Percentiles rank a stretch among this genome's conserved stretches.
These are phyloP conservation scores for Lactarius sanguifluus DNA, from an alignment of 768 basidiomycete species.

Conservation along the genomic window DNA sequence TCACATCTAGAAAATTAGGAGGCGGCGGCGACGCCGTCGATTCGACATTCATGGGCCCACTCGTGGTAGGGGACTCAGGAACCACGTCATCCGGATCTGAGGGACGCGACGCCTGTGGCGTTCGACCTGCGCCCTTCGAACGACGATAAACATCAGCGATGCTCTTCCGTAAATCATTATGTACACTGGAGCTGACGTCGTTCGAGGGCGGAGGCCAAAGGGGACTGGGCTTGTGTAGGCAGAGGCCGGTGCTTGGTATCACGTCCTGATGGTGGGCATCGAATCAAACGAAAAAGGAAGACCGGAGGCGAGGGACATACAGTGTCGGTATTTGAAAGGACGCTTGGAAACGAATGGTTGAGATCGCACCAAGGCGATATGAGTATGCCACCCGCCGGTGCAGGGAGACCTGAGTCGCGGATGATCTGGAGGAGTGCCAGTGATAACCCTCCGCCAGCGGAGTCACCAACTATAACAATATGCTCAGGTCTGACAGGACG, in stretches of 20 bases:
- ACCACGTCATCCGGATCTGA: constrained; percentile 12
- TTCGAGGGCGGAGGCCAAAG: constrained; percentile 77
- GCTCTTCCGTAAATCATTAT: constrained; percentile 56
- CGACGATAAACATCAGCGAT: constrained; percentile 53
- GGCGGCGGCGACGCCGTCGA: constrained; percentile 47
- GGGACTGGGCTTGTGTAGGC: constrained; percentile 74
- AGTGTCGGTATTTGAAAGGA: constrained; percentile 80
- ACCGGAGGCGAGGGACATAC: constrained; percentile 42
- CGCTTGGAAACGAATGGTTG: constrained; percentile 93
- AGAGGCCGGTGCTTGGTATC: constrained; percentile 71
- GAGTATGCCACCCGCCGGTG: constrained; percentile 84
- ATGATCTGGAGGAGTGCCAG: constrained; percentile 84
- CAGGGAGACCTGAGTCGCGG: constrained; percentile 77
- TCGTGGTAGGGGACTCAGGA: constrained; percentile 32
- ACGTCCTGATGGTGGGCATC: constrained; percentile 56
- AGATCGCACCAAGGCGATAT: constrained; percentile 93
- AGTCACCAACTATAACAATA: constrained; percentile 88
- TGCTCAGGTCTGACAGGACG: constrained; percentile 74
- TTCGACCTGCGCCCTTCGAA: constrained; percentile 3
- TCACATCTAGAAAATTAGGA: constrained; percentile 35
- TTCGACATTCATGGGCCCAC: constrained; percentile 48
- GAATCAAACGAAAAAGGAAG: neutral
- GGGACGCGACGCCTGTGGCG: neutral
- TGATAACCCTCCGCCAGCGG: constrained; percentile 87
- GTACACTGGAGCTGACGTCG: constrained; percentile 57